Evolutionary conservation across 306 rosid species (phyloP).

Genomic region (Clitoria ternatea): DNA sequence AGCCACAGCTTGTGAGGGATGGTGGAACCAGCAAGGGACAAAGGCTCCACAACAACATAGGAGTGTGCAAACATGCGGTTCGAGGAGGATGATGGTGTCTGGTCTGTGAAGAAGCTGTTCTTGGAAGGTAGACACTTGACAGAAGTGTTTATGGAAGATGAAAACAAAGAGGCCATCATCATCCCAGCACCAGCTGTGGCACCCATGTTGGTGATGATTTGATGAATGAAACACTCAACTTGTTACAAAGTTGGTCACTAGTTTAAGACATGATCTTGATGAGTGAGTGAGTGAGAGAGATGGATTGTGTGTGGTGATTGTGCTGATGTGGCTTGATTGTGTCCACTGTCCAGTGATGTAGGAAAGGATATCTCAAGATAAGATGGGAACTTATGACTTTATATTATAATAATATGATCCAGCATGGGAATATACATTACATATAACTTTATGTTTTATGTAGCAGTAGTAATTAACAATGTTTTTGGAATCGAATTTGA

Average conservation of each 20-base stretch:
- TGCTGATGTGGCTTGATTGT: constrained; percentile 59
- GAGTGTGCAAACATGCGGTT: constrained; percentile 32
- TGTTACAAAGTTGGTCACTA: constrained; percentile 1
- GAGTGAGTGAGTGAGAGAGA: too few species aligned
- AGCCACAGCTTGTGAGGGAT: constrained; percentile 35
- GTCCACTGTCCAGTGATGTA: constrained; percentile 55
- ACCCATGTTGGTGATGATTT: constrained; percentile 44
- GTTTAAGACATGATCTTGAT: neutral
- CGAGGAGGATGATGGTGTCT: neutral
- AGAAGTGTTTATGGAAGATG: constrained; percentile 51
- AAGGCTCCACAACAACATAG: constrained; percentile 37
- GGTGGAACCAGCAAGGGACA: constrained; percentile 17
- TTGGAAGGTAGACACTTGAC: constrained; percentile 49
- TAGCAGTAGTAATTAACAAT: too few species aligned
- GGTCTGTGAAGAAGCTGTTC: constrained; percentile 21
- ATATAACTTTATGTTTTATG: too few species aligned
- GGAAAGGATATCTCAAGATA: constrained; percentile 43
- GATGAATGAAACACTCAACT: neutral
- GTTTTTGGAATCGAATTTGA: too few species aligned
- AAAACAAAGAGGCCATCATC: constrained; percentile 54
- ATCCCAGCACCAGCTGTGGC: constrained; percentile 59
- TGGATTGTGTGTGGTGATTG: neutral
- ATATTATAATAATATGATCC: too few species aligned
- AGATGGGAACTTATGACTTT: too few species aligned
- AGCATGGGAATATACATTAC: too few species aligned